phyloP scores from a whole-genome alignment of 371 early-diverging fungal species.

The Mortierella sp. region DNA sequence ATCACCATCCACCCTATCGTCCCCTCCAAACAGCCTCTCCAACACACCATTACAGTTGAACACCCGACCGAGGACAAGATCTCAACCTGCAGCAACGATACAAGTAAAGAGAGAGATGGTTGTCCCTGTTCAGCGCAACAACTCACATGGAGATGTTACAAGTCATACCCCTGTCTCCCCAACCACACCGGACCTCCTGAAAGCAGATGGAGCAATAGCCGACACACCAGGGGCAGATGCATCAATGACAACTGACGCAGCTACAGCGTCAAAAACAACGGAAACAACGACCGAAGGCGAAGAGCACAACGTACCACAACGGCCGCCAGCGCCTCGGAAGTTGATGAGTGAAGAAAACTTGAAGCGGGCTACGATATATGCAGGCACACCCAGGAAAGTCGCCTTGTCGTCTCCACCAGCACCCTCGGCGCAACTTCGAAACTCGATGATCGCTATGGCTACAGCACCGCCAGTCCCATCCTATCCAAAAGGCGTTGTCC shows the following conservation, averaged over 20 bases:
- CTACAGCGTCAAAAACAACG: neutral
- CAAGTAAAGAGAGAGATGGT: neutral
- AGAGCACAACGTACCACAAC: neutral
- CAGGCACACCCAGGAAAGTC: constrained; percentile 7
- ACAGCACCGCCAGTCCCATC: neutral
- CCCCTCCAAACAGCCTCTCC: neutral
- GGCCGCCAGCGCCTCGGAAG: constrained; percentile 17
- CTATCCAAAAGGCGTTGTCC: constrained; percentile 8
- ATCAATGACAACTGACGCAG: neutral
- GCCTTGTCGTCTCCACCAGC: constrained; percentile 23
- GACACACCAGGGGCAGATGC: constrained; percentile 1
- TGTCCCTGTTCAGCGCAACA: constrained; percentile 10
- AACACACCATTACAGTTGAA: neutral
- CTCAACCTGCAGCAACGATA: constrained; percentile 11
- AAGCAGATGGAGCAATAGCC: constrained; percentile 12
- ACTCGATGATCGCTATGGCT: neutral
- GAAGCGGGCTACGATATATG: neutral
- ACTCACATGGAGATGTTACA: neutral
- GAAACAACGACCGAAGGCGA: neutral
- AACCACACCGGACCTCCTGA: constrained; percentile 11
- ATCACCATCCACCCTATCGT: neutral
- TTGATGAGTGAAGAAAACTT: constrained; percentile 32
- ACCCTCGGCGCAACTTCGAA: neutral
- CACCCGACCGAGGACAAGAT: constrained; percentile 10
- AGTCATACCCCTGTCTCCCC: constrained; percentile 6